phyloP scores from a whole-genome alignment of 352 stramenopile species.

The Pythium phragmiticola region DNA sequence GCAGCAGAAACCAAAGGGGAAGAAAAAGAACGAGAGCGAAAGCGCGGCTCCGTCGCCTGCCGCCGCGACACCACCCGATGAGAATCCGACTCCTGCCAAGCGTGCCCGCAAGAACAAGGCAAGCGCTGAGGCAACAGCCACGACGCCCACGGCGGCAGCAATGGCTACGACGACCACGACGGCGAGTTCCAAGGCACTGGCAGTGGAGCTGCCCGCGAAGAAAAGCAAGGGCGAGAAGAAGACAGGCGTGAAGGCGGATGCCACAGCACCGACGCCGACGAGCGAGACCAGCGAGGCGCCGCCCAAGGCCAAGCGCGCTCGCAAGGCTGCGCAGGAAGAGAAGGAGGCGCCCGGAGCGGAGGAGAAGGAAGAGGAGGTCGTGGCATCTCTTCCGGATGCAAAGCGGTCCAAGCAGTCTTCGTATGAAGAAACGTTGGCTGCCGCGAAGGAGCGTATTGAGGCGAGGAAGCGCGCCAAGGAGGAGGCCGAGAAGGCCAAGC shows the following conservation, averaged over 20 bases:
- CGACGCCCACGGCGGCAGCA: neutral
- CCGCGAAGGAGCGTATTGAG: slow-evolving; percentile 38
- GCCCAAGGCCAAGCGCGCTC: slow-evolving; percentile 19
- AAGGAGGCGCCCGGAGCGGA: neutral
- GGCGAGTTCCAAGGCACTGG: neutral
- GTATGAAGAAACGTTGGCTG: slow-evolving; percentile 45
- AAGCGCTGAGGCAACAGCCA: slow-evolving; percentile 8
- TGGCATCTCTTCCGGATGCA: slow-evolving; percentile 26
- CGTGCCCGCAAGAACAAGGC: slow-evolving; percentile 21
- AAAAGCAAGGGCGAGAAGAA: slow-evolving; percentile 34
- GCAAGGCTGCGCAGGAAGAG: slow-evolving; percentile 10
- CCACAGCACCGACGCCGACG: slow-evolving; percentile 14
- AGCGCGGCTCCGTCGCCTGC: slow-evolving; percentile 11
- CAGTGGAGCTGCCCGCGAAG: slow-evolving; percentile 29
- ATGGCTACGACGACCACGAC: neutral
- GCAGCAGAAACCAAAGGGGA: slow-evolving; percentile 5
- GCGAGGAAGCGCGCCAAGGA: slow-evolving; percentile 29
- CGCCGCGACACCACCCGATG: neutral
- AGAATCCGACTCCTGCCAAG: slow-evolving; percentile 10
- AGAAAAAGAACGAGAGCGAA: slow-evolving; percentile 12
- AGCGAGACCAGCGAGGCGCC: slow-evolving; percentile 2
- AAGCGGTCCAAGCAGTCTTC: slow-evolving; percentile 36
- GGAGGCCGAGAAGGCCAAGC: neutral
- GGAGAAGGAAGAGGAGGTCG: slow-evolving; percentile 14
- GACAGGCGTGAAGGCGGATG: slow-evolving; percentile 9